Evolutionary conservation across 305 asterid genomes (phyloP).

Genomic region (Fraxinus velutina): DNA sequence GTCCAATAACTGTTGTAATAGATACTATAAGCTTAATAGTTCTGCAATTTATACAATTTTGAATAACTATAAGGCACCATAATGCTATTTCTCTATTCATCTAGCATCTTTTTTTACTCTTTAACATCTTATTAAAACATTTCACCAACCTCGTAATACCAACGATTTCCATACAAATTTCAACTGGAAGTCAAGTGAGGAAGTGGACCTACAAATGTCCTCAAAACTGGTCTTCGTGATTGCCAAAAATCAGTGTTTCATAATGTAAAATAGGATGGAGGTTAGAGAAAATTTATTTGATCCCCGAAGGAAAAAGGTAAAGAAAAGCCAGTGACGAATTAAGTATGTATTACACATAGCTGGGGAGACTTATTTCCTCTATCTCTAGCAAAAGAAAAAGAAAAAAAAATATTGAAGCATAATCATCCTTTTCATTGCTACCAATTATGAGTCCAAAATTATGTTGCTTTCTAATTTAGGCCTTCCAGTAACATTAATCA

Average conservation of each 20-base stretch:
- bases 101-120: background rate
- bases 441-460: background rate
- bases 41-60: background rate
- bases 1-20: background rate
- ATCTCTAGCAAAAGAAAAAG: background rate
- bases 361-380: background rate
- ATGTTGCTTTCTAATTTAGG: background rate
- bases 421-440: background rate
- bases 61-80: background rate
- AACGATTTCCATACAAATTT: background rate
- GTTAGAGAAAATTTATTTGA: background rate
- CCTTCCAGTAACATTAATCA: background rate
- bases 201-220: background rate
- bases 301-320: background rate
- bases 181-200: background rate
- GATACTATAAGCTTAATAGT: background rate
- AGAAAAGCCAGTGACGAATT: background rate
- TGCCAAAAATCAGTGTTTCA: background rate
- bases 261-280: background rate
- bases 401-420: background rate
- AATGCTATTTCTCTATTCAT: background rate
- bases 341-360: background rate
- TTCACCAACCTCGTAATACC: background rate
- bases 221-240: background rate
- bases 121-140: background rate